phyloP scores from a whole-genome alignment of 768 basidiomycete genomes.

The Hysterangium stoloniferum region DNA sequence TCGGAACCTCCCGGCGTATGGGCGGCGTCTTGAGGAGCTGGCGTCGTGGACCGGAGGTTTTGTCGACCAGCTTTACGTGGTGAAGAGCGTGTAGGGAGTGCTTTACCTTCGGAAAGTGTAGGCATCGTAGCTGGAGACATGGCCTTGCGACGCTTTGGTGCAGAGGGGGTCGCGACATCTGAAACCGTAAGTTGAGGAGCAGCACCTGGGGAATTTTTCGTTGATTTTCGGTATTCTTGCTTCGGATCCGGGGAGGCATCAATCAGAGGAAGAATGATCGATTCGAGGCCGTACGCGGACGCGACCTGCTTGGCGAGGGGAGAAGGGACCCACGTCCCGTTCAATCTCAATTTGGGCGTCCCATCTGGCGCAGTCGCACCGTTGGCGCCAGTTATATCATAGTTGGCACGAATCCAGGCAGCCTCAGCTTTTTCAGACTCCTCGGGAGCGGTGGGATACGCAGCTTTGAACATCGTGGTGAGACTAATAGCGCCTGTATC shows the following conservation, averaged over 20 bases:
- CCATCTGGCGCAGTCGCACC: conserved; percentile 44
- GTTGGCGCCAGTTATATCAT: conserved; percentile 73
- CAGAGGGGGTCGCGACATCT: conserved; percentile 34
- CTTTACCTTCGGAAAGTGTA: conserved; percentile 22
- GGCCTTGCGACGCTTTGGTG: conserved; percentile 62
- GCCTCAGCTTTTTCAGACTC: conserved; percentile 72
- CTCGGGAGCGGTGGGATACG: conserved; percentile 77
- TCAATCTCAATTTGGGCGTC: conserved; percentile 59
- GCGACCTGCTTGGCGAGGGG: conserved; percentile 62
- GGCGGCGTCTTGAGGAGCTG: conserved; percentile 27
- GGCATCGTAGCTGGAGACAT: conserved; percentile 17
- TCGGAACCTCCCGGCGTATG: conserved; percentile 50
- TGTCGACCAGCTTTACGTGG: conserved; percentile 16
- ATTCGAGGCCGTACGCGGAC: conserved; percentile 51
- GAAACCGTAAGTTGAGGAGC: conserved; percentile 25
- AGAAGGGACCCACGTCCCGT: conserved; percentile 80
- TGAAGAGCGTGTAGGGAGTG: conserved; percentile 21
- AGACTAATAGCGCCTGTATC: conserved; percentile 89
- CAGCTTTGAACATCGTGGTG: conserved; percentile 95
- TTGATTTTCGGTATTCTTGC: conserved; percentile 69
- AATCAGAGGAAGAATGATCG: conserved; percentile 58
- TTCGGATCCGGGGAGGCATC: conserved; percentile 71
- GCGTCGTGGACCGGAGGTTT: conserved; percentile 11
- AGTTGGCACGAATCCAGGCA: conserved; percentile 74
- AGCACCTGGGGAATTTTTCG: conserved; percentile 25